Base-by-base conservation (phyloP, 306 rosid genomes). In the Calophaca sinica region DNA sequence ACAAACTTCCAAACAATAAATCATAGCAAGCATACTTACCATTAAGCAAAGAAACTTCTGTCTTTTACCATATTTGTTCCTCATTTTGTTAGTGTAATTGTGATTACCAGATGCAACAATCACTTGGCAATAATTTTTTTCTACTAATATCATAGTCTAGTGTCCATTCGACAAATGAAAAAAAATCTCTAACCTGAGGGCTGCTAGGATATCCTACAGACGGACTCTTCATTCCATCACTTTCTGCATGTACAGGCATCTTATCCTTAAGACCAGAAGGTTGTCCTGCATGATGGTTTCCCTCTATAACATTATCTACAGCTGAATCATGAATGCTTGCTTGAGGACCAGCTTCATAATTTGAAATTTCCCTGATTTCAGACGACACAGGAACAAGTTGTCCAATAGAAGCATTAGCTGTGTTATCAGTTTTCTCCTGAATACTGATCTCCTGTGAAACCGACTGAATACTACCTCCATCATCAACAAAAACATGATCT, bases 171-270 rank as follows among this genome's bases (percentile, higher is more conserved):
- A 62, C 38, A 35, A 46, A 39, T 36, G 2, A 33, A 42, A 44
- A 72, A 77, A 51, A 59, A 59, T 36, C 72, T 60, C 79, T 69
- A 65, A 84, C 86, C 83, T 77, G 85, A 57, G 86, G 80, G 77
- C 81, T 71, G 70, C 67, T 32, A 51, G 80, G 85, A 73, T 79
- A 79, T 63, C 78, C 76, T 8, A 65, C 81, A 4, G 74, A 71
- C 29, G 76, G 71, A 68, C 55, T 78, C 48, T 87, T 81, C 67
- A 73, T 45, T 76, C 70, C 83, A 71, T 60, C 86, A 76, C 76
- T 62, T 59, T 73, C 87, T 63, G 54, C 44, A 58, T 69, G 73
- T 52, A 50, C 79, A 14, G 64, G 51, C 75, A 62, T 26, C 52
- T 68, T 69, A 63, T 53, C 83, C 75, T 73, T 70, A 53, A 4